phyloP scores from a whole-genome alignment of 352 stramenopile species.

The Globisporangium uncinulatum region DNA sequence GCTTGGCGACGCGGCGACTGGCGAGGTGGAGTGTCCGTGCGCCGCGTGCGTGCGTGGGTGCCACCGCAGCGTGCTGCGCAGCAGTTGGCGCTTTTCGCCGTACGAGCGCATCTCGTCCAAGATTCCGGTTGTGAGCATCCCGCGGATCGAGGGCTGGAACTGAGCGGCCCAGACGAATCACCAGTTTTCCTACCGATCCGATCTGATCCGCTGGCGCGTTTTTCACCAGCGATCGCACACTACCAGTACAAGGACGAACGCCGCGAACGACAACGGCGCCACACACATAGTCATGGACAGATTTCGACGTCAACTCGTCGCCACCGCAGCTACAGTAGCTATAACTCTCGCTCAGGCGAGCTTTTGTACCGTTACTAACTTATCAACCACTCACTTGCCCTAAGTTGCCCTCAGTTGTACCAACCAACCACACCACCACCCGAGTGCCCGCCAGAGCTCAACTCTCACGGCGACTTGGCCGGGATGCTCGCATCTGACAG shows the following conservation, averaged over 20 bases:
- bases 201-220: no score
- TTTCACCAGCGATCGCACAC: no score
- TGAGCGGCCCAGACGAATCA: constrained; percentile 15
- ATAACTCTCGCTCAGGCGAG: background rate
- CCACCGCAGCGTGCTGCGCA: background rate
- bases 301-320: background rate
- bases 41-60: constrained; percentile 16
- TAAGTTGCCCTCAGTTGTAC: no score
- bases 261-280: background rate
- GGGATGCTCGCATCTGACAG: constrained; percentile 72
- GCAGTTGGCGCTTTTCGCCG: constrained; percentile 19
- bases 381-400: no score
- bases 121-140: constrained; percentile 50
- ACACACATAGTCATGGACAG: background rate
- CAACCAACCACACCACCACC: no score
- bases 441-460: no score
- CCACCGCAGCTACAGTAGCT: background rate
- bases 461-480: constrained; percentile 48
- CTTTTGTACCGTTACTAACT: background rate
- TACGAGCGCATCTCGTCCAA: constrained; percentile 47
- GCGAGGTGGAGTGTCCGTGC: constrained; percentile 42
- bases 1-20: constrained; percentile 40
- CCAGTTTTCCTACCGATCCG: constrained; percentile 1
- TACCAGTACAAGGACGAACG: background rate
- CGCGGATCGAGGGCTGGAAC: constrained; percentile 62